A percentile compares a stretch with the other conserved stretches of the same genome.
These are phyloP conservation scores for Kodamaea sp. DNA, from an alignment of 1,139 yeast species.

Conservation along the genomic window DNA sequence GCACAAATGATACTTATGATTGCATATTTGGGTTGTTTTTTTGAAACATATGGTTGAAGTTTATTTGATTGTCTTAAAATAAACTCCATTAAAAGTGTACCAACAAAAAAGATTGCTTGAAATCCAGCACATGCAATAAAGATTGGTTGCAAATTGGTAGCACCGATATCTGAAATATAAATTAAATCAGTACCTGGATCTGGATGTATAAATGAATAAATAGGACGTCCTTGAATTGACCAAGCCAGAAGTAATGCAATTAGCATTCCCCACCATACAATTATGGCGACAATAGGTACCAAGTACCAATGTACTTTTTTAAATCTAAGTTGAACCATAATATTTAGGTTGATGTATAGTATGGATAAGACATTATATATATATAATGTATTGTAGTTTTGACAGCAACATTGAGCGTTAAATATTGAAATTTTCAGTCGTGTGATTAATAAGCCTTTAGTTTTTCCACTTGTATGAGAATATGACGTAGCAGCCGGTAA, in stretches of 20 bases:
- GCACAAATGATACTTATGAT: conserved; percentile 52
- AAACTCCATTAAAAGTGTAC: conserved; percentile 60
- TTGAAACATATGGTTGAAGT: conserved; percentile 51
- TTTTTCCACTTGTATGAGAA: too few species aligned
- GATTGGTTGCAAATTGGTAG: conserved; percentile 26
- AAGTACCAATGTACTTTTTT: conserved; percentile 22
- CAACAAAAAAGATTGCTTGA: conserved; percentile 73
- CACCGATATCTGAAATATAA: conserved; percentile 56
- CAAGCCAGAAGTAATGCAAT: conserved; percentile 63
- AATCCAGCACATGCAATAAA: conserved; percentile 26
- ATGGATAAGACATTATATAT: too few species aligned
- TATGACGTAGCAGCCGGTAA: too few species aligned
- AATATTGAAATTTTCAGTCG: too few species aligned
- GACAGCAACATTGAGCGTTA: too few species aligned
- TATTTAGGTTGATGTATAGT: too few species aligned
- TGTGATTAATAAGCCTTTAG: too few species aligned
- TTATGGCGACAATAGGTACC: conserved; percentile 54
- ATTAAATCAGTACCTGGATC: conserved; percentile 48
- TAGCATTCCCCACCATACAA: conserved; percentile 77
- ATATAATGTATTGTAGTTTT: too few species aligned
- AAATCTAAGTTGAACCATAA: conserved; percentile 13
- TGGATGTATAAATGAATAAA: conserved; percentile 52
- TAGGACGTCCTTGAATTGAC: conserved; percentile 78
- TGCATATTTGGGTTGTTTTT: conserved; percentile 48
- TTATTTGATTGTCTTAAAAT: conserved; percentile 50